Evolutionary conservation across 1,139 yeast genomes (phyloP), one percentile per base, ranked within the genome.

Genomic region (Suhomyces kunorum): DNA sequence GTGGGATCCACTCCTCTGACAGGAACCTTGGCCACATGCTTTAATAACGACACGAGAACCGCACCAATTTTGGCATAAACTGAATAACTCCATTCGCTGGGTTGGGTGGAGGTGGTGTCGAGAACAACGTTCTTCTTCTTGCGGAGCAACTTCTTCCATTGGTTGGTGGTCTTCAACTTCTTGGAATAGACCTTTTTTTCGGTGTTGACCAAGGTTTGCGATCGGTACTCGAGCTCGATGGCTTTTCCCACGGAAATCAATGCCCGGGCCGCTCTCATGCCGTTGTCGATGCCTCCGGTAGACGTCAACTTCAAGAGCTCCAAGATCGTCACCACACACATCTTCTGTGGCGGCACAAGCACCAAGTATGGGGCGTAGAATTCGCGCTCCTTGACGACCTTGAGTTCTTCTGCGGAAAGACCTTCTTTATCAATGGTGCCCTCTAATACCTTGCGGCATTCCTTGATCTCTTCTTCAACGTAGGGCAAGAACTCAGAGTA

Each of bases 41-140:
- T 71, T 41, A 92, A 65, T 50, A 84, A 71, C 1, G 96, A 81
- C 9, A 86, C 74, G 42, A 92, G 68, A 6, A 85, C 76, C 1
- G 96, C 86, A 1, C 98, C 98, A 17, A 92, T 71, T 56, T 85
- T 85, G 28, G 94, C 90, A 38, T 83, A 77, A 17, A 84, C 74
- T 3, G 78, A 76, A 32, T 77, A 71, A 41, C 63, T 66, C 78
- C 78, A 72, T 7, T 44, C 45, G 11, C 43, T 42, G 47, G 61
- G 38, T 51, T 45, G 40, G 34, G 44, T 42, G 9, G 45, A 37
- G 4, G 70, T 63, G 14, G 43, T 46, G 17, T 61, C 49, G 32
- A 36, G 62, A 54, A 31, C 61, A 61, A 22, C 66, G 51, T 40
- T 53, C 61, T 52, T 62, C 64, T 50, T 51, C 33, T 55, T 56